A percentile compares a stretch with the other conserved stretches of the same genome.
These are phyloP conservation scores for Clitopilus hobsonii DNA, from an alignment of 768 basidiomycete genomes.

Conservation along the genomic window DNA sequence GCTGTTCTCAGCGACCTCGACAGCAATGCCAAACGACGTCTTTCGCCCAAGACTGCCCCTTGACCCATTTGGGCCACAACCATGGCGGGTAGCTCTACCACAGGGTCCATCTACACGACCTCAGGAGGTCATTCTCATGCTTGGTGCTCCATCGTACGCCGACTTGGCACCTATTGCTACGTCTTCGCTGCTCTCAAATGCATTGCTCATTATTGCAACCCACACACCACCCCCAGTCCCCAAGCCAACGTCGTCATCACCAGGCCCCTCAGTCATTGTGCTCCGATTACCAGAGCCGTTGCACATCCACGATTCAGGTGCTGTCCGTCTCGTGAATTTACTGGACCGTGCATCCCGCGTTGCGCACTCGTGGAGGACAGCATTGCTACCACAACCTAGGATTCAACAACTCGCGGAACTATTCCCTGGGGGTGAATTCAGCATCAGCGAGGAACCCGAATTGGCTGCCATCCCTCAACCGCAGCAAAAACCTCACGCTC, in stretches of 20 bases:
- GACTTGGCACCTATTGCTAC: slow-evolving; percentile 32
- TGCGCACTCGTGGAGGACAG: slow-evolving; percentile 22
- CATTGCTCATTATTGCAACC: slow-evolving; percentile 37
- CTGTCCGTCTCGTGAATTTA: slow-evolving; percentile 33
- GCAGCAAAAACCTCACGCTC: not conserved
- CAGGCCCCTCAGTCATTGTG: slow-evolving; percentile 22
- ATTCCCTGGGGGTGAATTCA: slow-evolving; percentile 27
- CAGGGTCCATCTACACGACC: slow-evolving; percentile 6
- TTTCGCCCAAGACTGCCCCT: slow-evolving; percentile 33
- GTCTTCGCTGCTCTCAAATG: slow-evolving; percentile 25
- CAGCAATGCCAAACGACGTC: slow-evolving; percentile 15
- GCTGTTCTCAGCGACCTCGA: not conserved
- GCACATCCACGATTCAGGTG: slow-evolving; percentile 29
- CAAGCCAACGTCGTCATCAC: slow-evolving; percentile 7
- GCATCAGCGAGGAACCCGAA: slow-evolving; percentile 19
- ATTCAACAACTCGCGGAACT: slow-evolving; percentile 30
- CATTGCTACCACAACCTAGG: slow-evolving; percentile 8
- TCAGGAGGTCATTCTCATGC: slow-evolving; percentile 29
- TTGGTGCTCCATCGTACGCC: slow-evolving; percentile 29
- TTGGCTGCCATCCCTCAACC: slow-evolving; percentile 2
- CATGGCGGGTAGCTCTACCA: slow-evolving; percentile 18
- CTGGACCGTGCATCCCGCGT: slow-evolving; percentile 36
- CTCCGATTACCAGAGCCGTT: slow-evolving; percentile 29
- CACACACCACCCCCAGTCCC: slow-evolving; percentile 29
- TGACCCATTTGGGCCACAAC: slow-evolving; percentile 26